phyloP scores from a whole-genome alignment of 2,329 filamentous ascomycete species.

The Didymosphaeria variabile region DNA sequence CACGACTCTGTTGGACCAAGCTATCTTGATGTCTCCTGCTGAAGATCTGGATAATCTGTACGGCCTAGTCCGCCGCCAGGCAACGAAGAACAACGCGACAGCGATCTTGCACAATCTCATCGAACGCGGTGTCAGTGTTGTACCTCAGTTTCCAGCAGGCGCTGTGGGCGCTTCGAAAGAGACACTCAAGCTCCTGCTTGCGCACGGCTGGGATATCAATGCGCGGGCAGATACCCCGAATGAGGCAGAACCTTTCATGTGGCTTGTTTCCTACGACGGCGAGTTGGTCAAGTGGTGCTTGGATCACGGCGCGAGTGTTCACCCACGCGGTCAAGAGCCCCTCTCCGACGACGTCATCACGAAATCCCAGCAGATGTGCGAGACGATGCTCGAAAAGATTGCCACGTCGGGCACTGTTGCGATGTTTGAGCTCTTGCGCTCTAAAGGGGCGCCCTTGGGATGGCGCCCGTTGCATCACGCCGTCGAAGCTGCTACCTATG shows the following conservation, averaged over 20 bases:
- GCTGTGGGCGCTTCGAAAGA: conserved; percentile 2
- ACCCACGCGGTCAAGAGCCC: conserved; percentile 4
- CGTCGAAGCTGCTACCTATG: background rate
- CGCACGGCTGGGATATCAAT: conserved; percentile 20
- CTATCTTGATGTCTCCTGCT: background rate
- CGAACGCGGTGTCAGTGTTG: background rate
- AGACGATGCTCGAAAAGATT: conserved; percentile 11
- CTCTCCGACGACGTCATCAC: background rate
- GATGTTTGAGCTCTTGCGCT: conserved; percentile 17
- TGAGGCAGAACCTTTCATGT: conserved; percentile 17
- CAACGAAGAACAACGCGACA: conserved; percentile 1
- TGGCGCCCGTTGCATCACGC: conserved; percentile 16
- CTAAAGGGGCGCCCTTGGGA: conserved; percentile 18
- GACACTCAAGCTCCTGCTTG: conserved; percentile 15
- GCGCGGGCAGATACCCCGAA: background rate
- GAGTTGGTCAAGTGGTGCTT: conserved; percentile 19
- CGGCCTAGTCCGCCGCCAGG: background rate
- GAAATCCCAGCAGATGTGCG: background rate
- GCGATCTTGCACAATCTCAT: conserved; percentile 3
- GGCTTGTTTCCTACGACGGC: conserved; percentile 12
- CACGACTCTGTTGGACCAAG: conserved; percentile 3
- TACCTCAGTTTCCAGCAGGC: background rate
- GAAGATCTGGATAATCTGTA: background rate
- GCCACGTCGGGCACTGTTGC: conserved; percentile 7
- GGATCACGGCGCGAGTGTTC: conserved; percentile 18